Evolutionary conservation across 2,329 filamentous ascomycete species (phyloP).

Genomic region (Pseudomassariella vexata): DNA sequence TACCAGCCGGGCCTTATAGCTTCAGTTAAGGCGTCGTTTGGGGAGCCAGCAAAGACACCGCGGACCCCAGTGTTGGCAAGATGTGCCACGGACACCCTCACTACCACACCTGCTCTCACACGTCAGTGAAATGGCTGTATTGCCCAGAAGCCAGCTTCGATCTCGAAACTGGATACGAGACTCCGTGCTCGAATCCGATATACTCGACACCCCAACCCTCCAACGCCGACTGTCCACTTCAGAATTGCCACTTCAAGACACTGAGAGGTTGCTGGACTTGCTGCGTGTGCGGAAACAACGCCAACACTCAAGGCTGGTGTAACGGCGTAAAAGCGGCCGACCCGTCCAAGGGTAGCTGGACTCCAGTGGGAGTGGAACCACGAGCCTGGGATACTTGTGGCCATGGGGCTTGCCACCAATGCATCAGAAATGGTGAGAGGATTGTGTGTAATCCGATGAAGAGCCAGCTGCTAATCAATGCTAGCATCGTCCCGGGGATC

Average conservation of each 20-base stretch:
- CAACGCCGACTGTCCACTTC: slow-evolving; percentile 39
- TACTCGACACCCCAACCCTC: slow-evolving; percentile 40
- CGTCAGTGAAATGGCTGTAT: slow-evolving; percentile 51
- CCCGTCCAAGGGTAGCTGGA: slow-evolving; percentile 8
- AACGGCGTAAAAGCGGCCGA: slow-evolving; percentile 29
- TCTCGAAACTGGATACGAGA: slow-evolving; percentile 41
- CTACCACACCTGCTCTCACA: slow-evolving; percentile 45
- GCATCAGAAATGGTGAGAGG: slow-evolving; percentile 33
- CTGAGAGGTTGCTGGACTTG: slow-evolving; percentile 48
- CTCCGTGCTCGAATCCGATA: slow-evolving; percentile 41
- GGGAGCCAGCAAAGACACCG: no score
- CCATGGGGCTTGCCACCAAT: slow-evolving; percentile 47
- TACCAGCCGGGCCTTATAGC: no score
- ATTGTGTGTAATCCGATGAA: neutral
- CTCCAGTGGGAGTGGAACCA: slow-evolving; percentile 24
- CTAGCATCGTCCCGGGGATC: slow-evolving; percentile 25
- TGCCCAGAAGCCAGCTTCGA: slow-evolving; percentile 44
- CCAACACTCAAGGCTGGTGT: slow-evolving; percentile 50
- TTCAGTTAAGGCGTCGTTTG: no score
- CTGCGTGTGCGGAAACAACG: slow-evolving; percentile 44
- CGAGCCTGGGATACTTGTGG: slow-evolving; percentile 34
- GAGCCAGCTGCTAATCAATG: slow-evolving; percentile 8
- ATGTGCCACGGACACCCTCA: slow-evolving; percentile 53
- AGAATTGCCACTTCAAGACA: slow-evolving; percentile 44
- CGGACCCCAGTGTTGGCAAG: no score